Evolutionary conservation across 805 yeast genomes (phyloP).

Genomic region (Sungouiella thailandica): DNA sequence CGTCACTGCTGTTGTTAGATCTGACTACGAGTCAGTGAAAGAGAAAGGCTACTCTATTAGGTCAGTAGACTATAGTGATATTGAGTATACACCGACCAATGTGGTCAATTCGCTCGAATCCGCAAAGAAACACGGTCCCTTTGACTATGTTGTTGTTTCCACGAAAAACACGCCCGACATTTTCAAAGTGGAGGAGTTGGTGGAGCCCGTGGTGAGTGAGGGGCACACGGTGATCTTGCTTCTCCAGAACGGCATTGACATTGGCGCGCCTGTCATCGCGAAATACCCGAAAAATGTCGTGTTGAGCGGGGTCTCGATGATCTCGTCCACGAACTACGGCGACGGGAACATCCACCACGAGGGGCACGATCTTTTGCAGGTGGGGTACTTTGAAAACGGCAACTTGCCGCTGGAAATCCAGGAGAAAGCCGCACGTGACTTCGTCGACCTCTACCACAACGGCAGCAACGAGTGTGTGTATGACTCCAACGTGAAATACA

Average conservation of each 20-base stretch:
- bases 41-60: slow-evolving; percentile 54
- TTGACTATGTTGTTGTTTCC: slow-evolving; percentile 55
- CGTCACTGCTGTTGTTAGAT: slow-evolving; percentile 61
- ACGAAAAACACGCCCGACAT: slow-evolving; percentile 68
- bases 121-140: slow-evolving; percentile 26
- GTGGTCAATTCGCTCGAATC: slow-evolving; percentile 45
- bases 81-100: slow-evolving; percentile 53
- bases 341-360: slow-evolving; percentile 22
- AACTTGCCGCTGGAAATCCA: slow-evolving; percentile 25
- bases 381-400: slow-evolving; percentile 30
- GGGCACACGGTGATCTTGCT: slow-evolving; percentile 26
- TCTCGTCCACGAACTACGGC: slow-evolving; percentile 29
- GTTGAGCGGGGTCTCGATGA: slow-evolving; percentile 32
- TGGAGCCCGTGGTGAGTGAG: slow-evolving; percentile 40
- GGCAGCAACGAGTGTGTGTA: slow-evolving; percentile 37
- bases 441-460: slow-evolving; percentile 42
- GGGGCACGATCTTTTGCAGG: slow-evolving; percentile 20
- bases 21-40: slow-evolving; percentile 52
- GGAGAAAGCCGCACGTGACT: slow-evolving; percentile 34
- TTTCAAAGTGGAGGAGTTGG: slow-evolving; percentile 43
- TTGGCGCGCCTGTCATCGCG: slow-evolving; percentile 28
- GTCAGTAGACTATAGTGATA: slow-evolving; percentile 57
- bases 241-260: slow-evolving; percentile 37
- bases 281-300: slow-evolving; percentile 30
- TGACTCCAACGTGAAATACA: slow-evolving; percentile 42